phyloP scores from a whole-genome alignment of 2,329 filamentous ascomycete genomes.

The Cercospora nicotianae region DNA sequence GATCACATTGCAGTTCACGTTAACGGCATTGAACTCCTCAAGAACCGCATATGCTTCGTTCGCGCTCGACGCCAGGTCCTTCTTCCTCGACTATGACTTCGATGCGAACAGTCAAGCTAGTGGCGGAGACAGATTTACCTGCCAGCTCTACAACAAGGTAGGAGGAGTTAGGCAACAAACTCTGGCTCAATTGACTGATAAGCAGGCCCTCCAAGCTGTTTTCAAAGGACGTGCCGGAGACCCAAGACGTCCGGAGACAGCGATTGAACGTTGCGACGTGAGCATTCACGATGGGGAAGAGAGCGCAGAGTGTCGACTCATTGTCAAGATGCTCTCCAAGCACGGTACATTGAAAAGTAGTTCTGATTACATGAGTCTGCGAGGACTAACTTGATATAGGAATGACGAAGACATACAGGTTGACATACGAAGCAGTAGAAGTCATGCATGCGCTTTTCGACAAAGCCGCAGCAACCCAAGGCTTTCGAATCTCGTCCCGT shows the following conservation, averaged over 20 bases:
- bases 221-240: conserved; percentile 70
- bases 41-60: conserved; percentile 78
- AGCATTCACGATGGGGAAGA: conserved; percentile 69
- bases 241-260: conserved; percentile 64
- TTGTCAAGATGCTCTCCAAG: conserved; percentile 71
- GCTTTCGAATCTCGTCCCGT: conserved; percentile 71
- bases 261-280: conserved; percentile 73
- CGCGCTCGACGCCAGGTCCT: conserved; percentile 64
- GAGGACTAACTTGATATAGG: conserved; percentile 46
- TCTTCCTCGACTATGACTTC: conserved; percentile 73
- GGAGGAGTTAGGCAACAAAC: conserved; percentile 13
- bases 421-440: conserved; percentile 73
- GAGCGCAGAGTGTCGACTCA: conserved; percentile 68
- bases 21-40: conserved; percentile 76
- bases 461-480: conserved; percentile 63
- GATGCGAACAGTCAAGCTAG: conserved; percentile 33
- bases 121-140: conserved; percentile 60
- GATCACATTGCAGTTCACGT: conserved; percentile 57
- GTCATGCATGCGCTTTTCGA: conserved; percentile 77
- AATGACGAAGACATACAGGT: conserved; percentile 72
- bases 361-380: background rate
- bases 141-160: conserved; percentile 71
- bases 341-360: conserved; percentile 55
- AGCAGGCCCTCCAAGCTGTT: conserved; percentile 61
- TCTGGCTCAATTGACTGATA: background rate